Evolutionary conservation across 176 grass and related monocot species (phyloP), one percentile per base, ranked within the genome.

Genomic region (Aegilops longissima): DNA sequence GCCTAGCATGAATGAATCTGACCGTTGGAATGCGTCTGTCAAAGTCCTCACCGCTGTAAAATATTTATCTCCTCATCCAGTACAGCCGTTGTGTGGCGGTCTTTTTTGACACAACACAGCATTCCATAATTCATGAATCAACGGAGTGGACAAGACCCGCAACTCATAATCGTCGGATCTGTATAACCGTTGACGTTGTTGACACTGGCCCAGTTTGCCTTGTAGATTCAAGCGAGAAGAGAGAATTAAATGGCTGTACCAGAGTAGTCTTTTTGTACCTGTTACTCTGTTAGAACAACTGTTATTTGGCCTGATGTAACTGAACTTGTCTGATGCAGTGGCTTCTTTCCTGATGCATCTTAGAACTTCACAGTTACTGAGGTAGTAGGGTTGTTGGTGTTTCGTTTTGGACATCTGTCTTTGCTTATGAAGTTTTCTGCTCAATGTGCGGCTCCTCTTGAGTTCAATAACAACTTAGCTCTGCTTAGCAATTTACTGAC

Each of bases 191-290:
- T 73, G 14, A 33, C 5, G 47, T 61, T 87, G 69, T 75, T 25
- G 80, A 80, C 83, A 36, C 17, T 36, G 76, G 68, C 56, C 27
- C 8, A 61, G 59, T 84, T 73, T 4, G 7, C 25, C 3, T 80
- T 87, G 72, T 47, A 68, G 30, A 80, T 40, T 29, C 61, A 49
- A 84, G 36, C 11, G 2, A 82, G 62, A 54, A 61, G 58, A 61
- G 47, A 56, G 1, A 59, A 73, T 67, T 65, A 45, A 21, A 33
- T 81, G 38, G 54, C 75, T 17, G 34, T 80, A 51, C 61, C 47
- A 33, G 51, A 31, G n/a, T 86, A 54, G 40, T 62, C 18, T 67
- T 74, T 74, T 47, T 84, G 85, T 84, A 84, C 66, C 76, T 29
- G 34, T 27, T 27, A 27, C 27, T 27, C 27, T 27, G 27, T n/a